Base-by-base conservation (phyloP, 352 stramenopile genomes). In the Phytophthora megakarya region DNA sequence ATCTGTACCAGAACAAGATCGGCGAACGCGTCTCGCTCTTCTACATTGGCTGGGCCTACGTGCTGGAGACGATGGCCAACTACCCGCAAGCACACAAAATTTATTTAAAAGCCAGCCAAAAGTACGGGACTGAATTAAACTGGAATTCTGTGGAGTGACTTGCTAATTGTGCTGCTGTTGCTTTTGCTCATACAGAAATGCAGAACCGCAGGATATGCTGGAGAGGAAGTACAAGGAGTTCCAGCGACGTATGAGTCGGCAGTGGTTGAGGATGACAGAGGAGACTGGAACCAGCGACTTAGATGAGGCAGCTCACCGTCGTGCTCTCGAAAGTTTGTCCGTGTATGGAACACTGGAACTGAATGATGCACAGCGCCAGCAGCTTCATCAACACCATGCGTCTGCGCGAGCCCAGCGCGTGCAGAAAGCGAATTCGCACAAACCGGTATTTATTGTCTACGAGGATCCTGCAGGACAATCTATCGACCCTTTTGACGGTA, bases 1-100 rank as follows among this genome's bases (percentile, higher is more conserved):
- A 90, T 53, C 61, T 96, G 40, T 93, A 94, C 66, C 78, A 88
- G 53, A 92, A 92, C 73, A 92, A 91, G 52, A 94, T 96, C 32
- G 87, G 87, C 15, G 84, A 93, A 61, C 72, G 77, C 11, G 73
- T 94, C 3, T 84, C 87, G 1, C 52, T 96, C 26, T 96, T 94
- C 58, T 96, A 94, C 70, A 87, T 94, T 10, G 87, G 83, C 42
- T 96, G 87, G 87, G 85, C 87, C 16, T 89, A 88, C 65, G 83
- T 94, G 19, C 63, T 92, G 5, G 87, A 96, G 67, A 93, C 78
- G 42, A 77, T 86, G 61, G 84, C 68, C 13, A 93, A 90, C 68
- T 93, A 93, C 48, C 77, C 86, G 11, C 80, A 94, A 70, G 87
- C 87, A 6, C 76, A 96, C 68, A 93, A 92, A 47, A 87, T 96